A percentile compares a stretch with the other conserved stretches of the same genome.
Conservation (phyloP, 345 rosid genomes). For the Camelina laxa region DNA sequence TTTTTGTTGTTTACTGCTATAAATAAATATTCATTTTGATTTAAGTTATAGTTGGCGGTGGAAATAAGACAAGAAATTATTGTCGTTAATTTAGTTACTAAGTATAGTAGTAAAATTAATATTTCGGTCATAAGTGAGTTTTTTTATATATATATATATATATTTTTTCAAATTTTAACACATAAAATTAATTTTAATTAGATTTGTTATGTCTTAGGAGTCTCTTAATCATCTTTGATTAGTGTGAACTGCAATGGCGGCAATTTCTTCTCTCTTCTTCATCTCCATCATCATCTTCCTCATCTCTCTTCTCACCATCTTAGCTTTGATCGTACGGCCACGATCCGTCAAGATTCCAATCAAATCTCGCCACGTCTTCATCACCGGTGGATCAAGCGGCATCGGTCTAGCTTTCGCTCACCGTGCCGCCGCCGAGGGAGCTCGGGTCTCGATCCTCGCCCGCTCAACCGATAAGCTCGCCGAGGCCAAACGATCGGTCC, state of each 20-base stretch:
- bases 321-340: conserved; percentile 56
- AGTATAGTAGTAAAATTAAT: background rate
- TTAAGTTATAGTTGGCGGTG: background rate
- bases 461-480: conserved; percentile 60
- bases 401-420: conserved; percentile 74
- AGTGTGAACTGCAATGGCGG: conserved; percentile 16
- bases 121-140: background rate
- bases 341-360: conserved; percentile 58
- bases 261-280: conserved; percentile 2
- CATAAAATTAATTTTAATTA: too few relatives aligned
- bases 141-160: too few relatives aligned
- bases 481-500: conserved; percentile 59
- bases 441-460: conserved; percentile 69
- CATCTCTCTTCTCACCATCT: conserved; percentile 49
- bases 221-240: background rate
- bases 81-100: background rate
- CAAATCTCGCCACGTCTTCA: conserved; percentile 71
- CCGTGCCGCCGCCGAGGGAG: conserved; percentile 58
- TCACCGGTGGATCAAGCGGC: conserved; percentile 86
- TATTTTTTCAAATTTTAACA: too few relatives aligned
- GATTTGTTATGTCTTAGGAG: background rate
- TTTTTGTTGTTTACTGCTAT: background rate
- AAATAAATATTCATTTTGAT: background rate
- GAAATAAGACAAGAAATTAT: background rate
- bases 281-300: background rate